Evolutionary conservation across 805 yeast genomes (phyloP).

Genomic region (Metschnikowia rubicola): DNA sequence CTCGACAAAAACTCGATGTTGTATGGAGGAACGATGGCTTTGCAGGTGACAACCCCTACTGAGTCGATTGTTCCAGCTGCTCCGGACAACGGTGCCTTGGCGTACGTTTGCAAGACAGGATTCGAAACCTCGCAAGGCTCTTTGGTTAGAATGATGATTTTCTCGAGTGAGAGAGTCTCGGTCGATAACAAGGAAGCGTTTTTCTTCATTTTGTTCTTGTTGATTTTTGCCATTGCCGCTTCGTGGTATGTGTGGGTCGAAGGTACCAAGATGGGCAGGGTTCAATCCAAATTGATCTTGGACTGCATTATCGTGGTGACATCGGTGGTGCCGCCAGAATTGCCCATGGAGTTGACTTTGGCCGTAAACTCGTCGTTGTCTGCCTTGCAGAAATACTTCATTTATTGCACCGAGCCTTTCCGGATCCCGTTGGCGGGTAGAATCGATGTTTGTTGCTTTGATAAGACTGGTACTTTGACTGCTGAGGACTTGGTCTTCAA

Average conservation of each 20-base stretch:
- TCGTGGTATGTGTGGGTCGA: conserved; percentile 98
- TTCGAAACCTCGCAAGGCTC: conserved; percentile 98
- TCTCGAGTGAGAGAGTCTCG: conserved; percentile 92
- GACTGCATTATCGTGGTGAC: conserved; percentile 96
- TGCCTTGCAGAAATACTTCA: conserved; percentile 80
- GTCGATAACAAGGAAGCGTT: conserved; percentile 95
- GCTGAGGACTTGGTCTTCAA: conserved; percentile 96
- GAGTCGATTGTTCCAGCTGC: conserved; percentile 51
- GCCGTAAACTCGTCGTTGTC: conserved; percentile 92
- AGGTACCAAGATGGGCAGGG: conserved; percentile 93
- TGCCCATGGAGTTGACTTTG: conserved; percentile 98
- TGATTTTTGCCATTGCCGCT: conserved; percentile 90
- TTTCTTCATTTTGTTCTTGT: conserved; percentile 83
- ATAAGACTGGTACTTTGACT: conserved; percentile 96
- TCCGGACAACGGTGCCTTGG: conserved; percentile 91
- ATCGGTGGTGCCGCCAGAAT: conserved; percentile 97
- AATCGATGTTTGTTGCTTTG: conserved; percentile 97
- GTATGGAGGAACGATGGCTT: conserved; percentile 94
- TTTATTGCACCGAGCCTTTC: conserved; percentile 97
- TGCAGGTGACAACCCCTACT: conserved; percentile 80
- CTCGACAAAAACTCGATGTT: conserved; percentile 83
- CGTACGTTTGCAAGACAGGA: conserved; percentile 90
- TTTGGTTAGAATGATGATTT: conserved; percentile 95
- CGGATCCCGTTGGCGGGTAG: conserved; percentile 97
- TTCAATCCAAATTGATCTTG: conserved; percentile 86